phyloP scores from a whole-genome alignment of 305 asterid species.

The Solanum aculeatissimum region DNA sequence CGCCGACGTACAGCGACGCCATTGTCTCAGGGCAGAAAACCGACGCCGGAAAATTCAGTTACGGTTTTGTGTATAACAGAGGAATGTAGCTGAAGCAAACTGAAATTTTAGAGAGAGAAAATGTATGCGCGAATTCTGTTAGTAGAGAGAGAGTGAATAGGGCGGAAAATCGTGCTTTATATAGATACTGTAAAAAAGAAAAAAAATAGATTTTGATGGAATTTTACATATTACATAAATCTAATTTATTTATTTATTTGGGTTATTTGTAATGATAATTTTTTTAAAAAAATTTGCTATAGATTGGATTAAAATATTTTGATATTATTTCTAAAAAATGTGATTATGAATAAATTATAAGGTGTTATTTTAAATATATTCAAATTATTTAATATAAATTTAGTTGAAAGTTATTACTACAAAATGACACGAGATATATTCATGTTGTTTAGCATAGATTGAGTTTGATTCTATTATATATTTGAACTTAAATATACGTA shows the following conservation, averaged over 20 bases:
- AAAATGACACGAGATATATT: neutral
- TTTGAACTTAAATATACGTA: neutral
- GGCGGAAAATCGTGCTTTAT: neutral
- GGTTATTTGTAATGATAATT: neutral
- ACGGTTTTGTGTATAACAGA: neutral
- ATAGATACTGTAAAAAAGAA: neutral
- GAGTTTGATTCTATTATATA: neutral
- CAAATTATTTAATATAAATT: neutral
- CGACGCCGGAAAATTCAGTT: neutral
- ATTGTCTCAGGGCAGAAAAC: neutral
- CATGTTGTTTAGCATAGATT: neutral
- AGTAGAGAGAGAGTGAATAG: neutral
- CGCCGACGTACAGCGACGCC: constrained; percentile 81
- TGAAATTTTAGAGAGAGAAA: neutral
- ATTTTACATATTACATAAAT: neutral
- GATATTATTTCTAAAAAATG: neutral
- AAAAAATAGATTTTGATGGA: neutral
- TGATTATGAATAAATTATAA: neutral
- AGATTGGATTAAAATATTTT: no score
- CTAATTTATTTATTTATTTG: neutral
- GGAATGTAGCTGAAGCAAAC: neutral
- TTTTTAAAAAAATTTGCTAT: no score
- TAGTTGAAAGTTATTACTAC: neutral
- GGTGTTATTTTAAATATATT: neutral
- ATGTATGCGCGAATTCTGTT: neutral